A percentile compares a stretch with the other conserved stretches of the same genome.
Evolutionary conservation across 2,329 filamentous ascomycete species (phyloP).

Genomic region (Fusarium sp.): DNA sequence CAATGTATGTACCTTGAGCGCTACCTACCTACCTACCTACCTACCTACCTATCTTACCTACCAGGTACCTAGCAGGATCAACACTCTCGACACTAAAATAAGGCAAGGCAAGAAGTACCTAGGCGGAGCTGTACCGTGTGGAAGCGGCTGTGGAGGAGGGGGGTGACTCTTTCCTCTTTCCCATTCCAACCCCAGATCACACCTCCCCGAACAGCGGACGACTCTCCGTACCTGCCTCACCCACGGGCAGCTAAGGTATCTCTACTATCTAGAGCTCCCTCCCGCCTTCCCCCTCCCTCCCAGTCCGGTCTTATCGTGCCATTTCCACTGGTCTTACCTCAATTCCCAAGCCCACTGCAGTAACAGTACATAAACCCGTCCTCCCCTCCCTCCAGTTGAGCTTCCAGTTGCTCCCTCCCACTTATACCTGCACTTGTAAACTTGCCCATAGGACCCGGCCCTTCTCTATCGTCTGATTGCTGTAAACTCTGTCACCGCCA

Average conservation of each 20-base stretch:
- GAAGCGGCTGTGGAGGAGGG: background rate
- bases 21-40: background rate
- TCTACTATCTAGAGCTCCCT: background rate
- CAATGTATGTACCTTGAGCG: slow-evolving; percentile 17
- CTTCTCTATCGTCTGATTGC: slow-evolving; percentile 26
- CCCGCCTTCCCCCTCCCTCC: slow-evolving; percentile 27
- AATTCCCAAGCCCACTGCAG: background rate
- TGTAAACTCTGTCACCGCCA: slow-evolving; percentile 29
- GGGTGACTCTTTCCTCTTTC: slow-evolving; percentile 16
- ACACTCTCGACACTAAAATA: slow-evolving; percentile 29
- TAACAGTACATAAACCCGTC: slow-evolving; percentile 28
- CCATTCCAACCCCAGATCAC: slow-evolving; percentile 30
- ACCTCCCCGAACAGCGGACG: slow-evolving; percentile 15
- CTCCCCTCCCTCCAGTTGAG: slow-evolving; percentile 23
- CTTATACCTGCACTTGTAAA: slow-evolving; percentile 13
- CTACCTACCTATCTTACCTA: too few species aligned
- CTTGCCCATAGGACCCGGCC: background rate
- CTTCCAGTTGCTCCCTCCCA: slow-evolving; percentile 16
- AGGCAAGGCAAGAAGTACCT: slow-evolving; percentile 22
- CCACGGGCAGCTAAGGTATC: background rate
- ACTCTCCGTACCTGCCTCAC: slow-evolving; percentile 22
- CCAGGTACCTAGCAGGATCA: slow-evolving; percentile 1
- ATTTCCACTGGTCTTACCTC: slow-evolving; percentile 14
- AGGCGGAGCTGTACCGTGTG: slow-evolving; percentile 17
- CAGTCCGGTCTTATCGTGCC: slow-evolving; percentile 7